Percentiles rank a stretch among this genome's conserved stretches.
phyloP scores from a whole-genome alignment of 805 yeast species.

The Schizosaccharomyces cryophilus region DNA sequence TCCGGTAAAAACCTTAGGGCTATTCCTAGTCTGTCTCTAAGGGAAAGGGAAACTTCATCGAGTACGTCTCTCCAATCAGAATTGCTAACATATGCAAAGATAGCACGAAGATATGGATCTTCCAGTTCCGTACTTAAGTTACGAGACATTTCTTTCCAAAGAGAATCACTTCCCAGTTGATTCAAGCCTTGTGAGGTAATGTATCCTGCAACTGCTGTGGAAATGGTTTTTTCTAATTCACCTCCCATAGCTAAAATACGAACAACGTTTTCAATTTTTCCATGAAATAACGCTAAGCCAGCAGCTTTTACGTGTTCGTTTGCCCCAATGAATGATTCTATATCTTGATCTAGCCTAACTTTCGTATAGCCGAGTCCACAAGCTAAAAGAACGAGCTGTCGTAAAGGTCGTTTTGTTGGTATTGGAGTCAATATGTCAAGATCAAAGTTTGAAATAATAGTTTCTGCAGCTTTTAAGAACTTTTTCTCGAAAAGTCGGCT shows the following conservation, averaged over 20 bases:
- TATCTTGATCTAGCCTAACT: slow-evolving; percentile 47
- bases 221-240: slow-evolving; percentile 50
- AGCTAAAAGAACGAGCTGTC: slow-evolving; percentile 2
- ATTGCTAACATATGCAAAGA: slow-evolving; percentile 81
- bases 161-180: slow-evolving; percentile 30
- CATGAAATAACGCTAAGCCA: slow-evolving; percentile 91
- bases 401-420: not conserved
- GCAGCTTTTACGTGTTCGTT: slow-evolving; percentile 76
- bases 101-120: slow-evolving; percentile 71
- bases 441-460: not conserved
- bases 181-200: slow-evolving; percentile 29
- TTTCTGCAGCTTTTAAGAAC: not conserved
- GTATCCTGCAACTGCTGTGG: slow-evolving; percentile 85
- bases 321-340: slow-evolving; percentile 24
- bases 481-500: not conserved
- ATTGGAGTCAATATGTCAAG: not conserved
- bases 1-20: slow-evolving; percentile 71
- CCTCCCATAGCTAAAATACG: slow-evolving; percentile 48
- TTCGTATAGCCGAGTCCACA: slow-evolving; percentile 67
- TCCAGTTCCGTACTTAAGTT: slow-evolving; percentile 67
- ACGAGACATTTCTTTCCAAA: slow-evolving; percentile 83
- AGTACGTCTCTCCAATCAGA: slow-evolving; percentile 91
- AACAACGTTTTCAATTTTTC: slow-evolving; percentile 60
- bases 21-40: slow-evolving; percentile 71
- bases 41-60: slow-evolving; percentile 69